Evolutionary conservation across 176 grass and related monocot species (phyloP), one percentile per base, ranked within the genome.

Genomic region (Zea luxurians): DNA sequence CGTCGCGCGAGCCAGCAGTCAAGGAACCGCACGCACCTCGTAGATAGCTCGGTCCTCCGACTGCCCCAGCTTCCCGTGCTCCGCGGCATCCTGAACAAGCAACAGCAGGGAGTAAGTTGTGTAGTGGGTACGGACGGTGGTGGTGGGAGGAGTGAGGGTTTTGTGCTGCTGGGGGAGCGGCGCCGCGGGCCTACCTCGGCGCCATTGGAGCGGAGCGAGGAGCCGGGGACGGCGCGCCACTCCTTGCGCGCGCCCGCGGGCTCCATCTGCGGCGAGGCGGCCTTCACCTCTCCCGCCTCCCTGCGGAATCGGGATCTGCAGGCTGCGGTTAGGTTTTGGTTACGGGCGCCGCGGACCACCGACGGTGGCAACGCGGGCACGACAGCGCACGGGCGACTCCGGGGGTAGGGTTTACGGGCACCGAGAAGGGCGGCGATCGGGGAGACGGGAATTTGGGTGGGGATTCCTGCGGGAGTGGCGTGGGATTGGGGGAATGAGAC

Each of bases 191-290:
- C 1, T 53, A 99, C 96, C 92, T 95, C 92, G 70, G 66, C 58
- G 78, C 80, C 96, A 91, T 88, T 88, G 83, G 75, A 74, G 76
- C 86, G 92, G 65, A 83, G 89, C 4, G 96, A 64, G 45, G 77
- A 70, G 17, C 95, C 90, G 80, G 96, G 86, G 78, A 95, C 90
- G 61, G 92, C 90, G 69, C 96, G 85, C 96, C 96, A 99, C 86
- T 99, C 96, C 92, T 99, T 95, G 75, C 90, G 85, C 66, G 79
- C 82, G 79, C 63, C 86, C 68, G 65, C 35, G 66, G 60, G 18
- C 60, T 89, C 87, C 87, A 89, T 89, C 57, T 20, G 66, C 49
- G 38, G 66, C 37, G 36, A 53, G 46, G 34, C 75, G 20, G 17
- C 40, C 46, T 48, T 64, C 58, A 17, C 43, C 3, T 59, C 65